Evolutionary conservation across 169 alveolate species (phyloP).

Genomic region (Ichthyophthirius multifiliis): DNA sequence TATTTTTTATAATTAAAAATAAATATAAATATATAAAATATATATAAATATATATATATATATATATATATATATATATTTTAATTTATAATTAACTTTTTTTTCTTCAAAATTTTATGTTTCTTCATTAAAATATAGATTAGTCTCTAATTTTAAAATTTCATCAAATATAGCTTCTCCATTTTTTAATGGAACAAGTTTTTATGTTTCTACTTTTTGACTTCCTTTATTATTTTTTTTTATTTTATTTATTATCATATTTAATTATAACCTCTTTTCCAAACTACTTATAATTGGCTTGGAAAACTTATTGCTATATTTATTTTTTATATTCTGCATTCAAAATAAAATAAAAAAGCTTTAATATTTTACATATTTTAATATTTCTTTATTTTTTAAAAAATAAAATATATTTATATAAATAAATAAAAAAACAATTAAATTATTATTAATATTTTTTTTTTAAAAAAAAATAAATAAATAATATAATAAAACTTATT

Average conservation of each 20-base stretch:
- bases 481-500: not conserved
- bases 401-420: not conserved
- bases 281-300: not conserved
- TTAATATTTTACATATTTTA: not conserved
- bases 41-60: no score
- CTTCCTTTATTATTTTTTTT: not conserved
- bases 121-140: slow-evolving; percentile 8
- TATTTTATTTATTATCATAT: not conserved
- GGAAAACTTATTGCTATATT: slow-evolving; percentile 1
- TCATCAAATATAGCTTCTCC: slow-evolving; percentile 3
- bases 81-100: not conserved
- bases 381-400: not conserved
- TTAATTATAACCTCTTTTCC: not conserved
- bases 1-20: not conserved
- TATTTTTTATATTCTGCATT: not conserved
- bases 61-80: no score
- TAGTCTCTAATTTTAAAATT: not conserved
- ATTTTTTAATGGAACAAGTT: not conserved
- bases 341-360: not conserved
- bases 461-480: not conserved
- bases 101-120: not conserved
- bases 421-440: not conserved
- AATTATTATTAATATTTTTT: no score
- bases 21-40: no score
- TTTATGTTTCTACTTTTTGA: slow-evolving; percentile 1